Conservation (phyloP, 257 asterid species). For the Solanum piurae region DNA sequence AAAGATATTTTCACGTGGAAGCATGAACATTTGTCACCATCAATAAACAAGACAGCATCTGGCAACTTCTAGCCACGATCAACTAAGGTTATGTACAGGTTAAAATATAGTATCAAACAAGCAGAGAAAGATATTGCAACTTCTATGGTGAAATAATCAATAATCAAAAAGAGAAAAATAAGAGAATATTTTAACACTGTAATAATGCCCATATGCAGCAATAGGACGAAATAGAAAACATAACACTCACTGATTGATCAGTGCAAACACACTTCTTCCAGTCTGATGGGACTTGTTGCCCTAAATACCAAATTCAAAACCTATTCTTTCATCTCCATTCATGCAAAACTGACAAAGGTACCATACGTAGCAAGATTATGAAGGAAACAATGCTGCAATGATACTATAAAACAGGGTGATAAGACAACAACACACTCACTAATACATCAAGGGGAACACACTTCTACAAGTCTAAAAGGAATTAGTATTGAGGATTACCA, state of each 20-base stretch:
- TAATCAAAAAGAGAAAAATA: background rate
- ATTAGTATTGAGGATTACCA: background rate
- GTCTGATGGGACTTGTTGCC: background rate
- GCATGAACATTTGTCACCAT: conserved; percentile 46
- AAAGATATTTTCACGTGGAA: conserved; percentile 72
- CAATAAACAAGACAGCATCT: conserved; percentile 35
- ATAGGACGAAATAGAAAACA: background rate
- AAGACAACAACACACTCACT: background rate
- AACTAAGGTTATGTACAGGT: background rate
- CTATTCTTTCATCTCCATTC: background rate
- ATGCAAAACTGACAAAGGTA: conserved; percentile 13
- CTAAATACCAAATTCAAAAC: background rate
- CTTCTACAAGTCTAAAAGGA: background rate
- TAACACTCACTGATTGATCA: background rate
- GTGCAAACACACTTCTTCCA: background rate
- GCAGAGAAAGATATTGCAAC: background rate
- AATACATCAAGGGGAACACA: background rate
- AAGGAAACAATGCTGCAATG: background rate
- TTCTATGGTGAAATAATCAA: background rate
- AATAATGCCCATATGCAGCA: background rate
- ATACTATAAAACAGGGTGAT: background rate
- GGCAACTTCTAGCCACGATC: conserved; percentile 4
- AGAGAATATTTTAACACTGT: background rate
- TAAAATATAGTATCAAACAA: background rate
- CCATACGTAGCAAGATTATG: background rate